phyloP scores from a whole-genome alignment of 176 grass and related monocot genomes.

The Luzula sylvatica region DNA sequence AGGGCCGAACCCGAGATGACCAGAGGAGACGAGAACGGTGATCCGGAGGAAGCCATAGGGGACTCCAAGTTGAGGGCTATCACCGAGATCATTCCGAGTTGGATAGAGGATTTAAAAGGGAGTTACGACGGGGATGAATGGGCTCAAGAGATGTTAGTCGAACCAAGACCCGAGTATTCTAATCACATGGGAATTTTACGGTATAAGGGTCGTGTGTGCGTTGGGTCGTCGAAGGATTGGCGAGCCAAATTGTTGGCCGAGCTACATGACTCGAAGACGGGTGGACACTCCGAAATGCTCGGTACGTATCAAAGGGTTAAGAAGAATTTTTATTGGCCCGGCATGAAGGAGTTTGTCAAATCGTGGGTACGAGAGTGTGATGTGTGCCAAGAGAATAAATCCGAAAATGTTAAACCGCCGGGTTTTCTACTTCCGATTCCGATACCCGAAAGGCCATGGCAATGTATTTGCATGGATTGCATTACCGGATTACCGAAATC shows the following conservation, averaged over 20 bases:
- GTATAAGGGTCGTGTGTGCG: not conserved
- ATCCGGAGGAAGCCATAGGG: too few species aligned
- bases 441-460: too few species aligned
- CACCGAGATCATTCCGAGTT: not conserved
- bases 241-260: not conserved
- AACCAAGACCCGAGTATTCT: not conserved
- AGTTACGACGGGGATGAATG: not conserved
- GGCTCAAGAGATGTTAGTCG: not conserved
- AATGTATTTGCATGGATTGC: not conserved
- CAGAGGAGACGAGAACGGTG: too few species aligned
- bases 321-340: not conserved
- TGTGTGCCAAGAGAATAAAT: not conserved
- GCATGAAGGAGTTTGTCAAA: not conserved
- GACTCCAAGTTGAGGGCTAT: too few species aligned
- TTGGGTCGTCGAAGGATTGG: not conserved
- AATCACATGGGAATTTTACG: not conserved
- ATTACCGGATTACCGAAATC: too few species aligned
- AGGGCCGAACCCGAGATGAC: too few species aligned
- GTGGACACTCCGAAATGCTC: not conserved
- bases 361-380: not conserved
- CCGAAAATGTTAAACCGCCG: not conserved
- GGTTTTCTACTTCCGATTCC: constrained; percentile 1
- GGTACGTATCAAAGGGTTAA: not conserved
- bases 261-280: not conserved
- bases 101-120: not conserved